These are phyloP conservation scores for Microdochium trichocladiopsis DNA, from an alignment of 2,329 filamentous ascomycete genomes.

Conservation along the genomic window DNA sequence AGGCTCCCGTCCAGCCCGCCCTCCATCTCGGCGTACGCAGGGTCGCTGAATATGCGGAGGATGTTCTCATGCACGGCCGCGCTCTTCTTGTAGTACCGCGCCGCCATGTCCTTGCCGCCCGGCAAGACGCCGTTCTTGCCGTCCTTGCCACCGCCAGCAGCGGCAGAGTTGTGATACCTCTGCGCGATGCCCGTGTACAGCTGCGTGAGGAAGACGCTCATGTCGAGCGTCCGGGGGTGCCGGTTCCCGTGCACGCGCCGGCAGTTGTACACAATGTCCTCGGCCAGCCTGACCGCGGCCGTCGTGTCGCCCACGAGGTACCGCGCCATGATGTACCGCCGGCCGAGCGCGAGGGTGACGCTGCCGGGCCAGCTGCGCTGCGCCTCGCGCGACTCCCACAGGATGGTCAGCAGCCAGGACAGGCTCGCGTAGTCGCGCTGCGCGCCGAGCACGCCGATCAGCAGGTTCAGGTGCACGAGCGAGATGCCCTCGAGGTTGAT, in stretches of 20 bases:
- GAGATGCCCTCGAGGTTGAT: conserved; percentile 32
- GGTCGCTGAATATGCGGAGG: conserved; percentile 24
- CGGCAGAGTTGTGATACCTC: conserved; percentile 24
- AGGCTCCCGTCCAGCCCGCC: conserved; percentile 3
- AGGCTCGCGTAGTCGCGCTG: conserved; percentile 35
- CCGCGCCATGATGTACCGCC: conserved; percentile 11
- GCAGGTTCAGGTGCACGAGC: conserved; percentile 30
- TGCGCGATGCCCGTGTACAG: conserved; percentile 21
- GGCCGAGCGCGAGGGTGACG: conserved; percentile 8
- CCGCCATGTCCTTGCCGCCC: conserved; percentile 21
- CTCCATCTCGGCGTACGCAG: conserved; percentile 19
- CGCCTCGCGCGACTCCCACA: conserved; percentile 19
- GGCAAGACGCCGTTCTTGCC: conserved; percentile 22
- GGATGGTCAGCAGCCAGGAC: conserved; percentile 24
- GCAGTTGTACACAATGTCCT: conserved; percentile 16
- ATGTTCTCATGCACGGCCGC: conserved; percentile 27
- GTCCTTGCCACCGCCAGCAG: no score
- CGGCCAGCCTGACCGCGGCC: conserved; percentile 11
- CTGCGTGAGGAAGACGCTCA: conserved; percentile 11
- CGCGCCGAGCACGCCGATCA: conserved; percentile 33
- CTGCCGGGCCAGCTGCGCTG: conserved; percentile 8
- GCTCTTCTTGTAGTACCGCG: conserved; percentile 28
- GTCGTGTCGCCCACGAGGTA: conserved; percentile 10
- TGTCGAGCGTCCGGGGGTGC: conserved; percentile 10
- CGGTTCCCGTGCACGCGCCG: conserved; percentile 13